These are phyloP conservation scores for Rhizoclosmatium globosum DNA, from an alignment of 192 early-diverging fungal genomes.

Conservation along the genomic window DNA sequence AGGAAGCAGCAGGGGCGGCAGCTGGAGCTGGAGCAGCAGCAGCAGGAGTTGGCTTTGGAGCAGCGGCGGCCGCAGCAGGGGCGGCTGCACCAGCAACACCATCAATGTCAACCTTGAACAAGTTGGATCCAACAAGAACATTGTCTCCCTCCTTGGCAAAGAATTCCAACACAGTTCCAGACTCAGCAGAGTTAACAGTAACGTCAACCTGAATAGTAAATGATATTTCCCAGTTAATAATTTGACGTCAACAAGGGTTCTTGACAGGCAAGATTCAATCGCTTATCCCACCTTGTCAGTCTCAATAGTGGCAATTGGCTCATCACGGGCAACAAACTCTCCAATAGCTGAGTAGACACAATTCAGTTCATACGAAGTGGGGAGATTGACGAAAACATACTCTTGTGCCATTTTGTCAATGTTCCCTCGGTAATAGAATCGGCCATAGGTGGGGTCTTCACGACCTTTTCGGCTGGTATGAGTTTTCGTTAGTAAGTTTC, in stretches of 20 bases:
- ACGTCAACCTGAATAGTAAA: constrained; percentile 81
- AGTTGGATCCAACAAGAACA: constrained; percentile 88
- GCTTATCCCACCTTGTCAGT: constrained; percentile 87
- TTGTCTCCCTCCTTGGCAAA: constrained; percentile 89
- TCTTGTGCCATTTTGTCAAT: constrained; percentile 93
- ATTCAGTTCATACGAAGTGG: neutral
- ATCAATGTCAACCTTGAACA: constrained; percentile 86
- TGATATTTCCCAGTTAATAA: neutral
- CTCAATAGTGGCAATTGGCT: constrained; percentile 96
- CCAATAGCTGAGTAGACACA: constrained; percentile 76
- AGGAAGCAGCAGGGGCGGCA: constrained; percentile 38
- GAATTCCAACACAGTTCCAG: constrained; percentile 85
- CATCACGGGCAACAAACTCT: constrained; percentile 93
- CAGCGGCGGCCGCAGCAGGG: constrained; percentile 28
- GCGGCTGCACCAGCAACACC: constrained; percentile 73
- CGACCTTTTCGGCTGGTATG: constrained; percentile 75
- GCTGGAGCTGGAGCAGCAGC: constrained; percentile 40
- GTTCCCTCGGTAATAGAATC: constrained; percentile 99
- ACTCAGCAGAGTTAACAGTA: constrained; percentile 94
- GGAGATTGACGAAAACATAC: constrained; percentile 54
- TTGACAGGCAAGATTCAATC: neutral
- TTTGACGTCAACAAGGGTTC: neutral
- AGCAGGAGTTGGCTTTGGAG: constrained; percentile 34
- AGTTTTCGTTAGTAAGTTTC: neutral
- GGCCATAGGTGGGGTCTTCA: constrained; percentile 96